Evolutionary conservation across 768 basidiomycete genomes (phyloP).

Genomic region (Hydnum rufescens): DNA sequence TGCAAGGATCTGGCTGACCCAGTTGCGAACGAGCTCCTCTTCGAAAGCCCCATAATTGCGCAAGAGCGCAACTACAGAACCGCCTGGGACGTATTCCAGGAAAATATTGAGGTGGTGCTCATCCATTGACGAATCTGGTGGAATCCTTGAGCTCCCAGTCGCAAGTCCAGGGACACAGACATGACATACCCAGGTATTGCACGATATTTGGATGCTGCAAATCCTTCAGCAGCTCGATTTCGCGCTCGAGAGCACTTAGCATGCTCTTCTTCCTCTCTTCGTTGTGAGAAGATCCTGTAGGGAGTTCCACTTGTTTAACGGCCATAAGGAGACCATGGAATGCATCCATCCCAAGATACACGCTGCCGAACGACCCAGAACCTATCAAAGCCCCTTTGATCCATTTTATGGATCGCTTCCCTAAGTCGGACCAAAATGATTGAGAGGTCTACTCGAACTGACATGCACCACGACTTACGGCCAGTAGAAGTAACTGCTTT

Average conservation of each 20-base stretch:
- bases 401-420: conserved; percentile 67
- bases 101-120: conserved; percentile 87
- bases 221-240: conserved; percentile 85
- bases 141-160: not conserved
- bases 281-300: conserved; percentile 62
- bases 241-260: conserved; percentile 77
- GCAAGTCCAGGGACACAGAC: not conserved
- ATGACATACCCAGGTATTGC: conserved; percentile 79
- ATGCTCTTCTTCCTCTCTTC: conserved; percentile 88
- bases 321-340: conserved; percentile 83
- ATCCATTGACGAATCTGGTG: conserved; percentile 78
- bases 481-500: conserved; percentile 36
- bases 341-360: conserved; percentile 91
- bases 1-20: conserved; percentile 76
- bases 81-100: conserved; percentile 90
- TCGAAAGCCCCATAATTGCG: conserved; percentile 90
- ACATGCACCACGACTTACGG: conserved; percentile 19
- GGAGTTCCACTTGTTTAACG: conserved; percentile 91
- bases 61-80: conserved; percentile 75
- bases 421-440: conserved; percentile 9
- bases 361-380: conserved; percentile 85
- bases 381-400: conserved; percentile 93
- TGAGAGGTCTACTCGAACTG: conserved; percentile 4
- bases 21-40: conserved; percentile 78
- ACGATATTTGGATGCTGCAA: conserved; percentile 93